Evolutionary conservation across 371 early-diverging fungal species (phyloP), one percentile per base, ranked within the genome.

Genomic region (Rhizopus sp.): DNA sequence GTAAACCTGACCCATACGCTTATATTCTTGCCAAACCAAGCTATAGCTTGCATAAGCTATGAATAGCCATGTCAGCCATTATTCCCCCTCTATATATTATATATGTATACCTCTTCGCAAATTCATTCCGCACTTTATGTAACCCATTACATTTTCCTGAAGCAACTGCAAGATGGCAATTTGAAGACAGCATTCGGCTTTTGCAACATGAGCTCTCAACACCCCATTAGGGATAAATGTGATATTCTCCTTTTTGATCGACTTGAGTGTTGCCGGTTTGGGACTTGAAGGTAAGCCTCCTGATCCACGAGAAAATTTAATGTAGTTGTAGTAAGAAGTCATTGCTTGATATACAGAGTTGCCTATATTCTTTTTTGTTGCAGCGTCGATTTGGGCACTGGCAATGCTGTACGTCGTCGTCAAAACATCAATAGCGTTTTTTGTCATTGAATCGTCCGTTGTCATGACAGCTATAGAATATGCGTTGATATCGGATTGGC

Each of bases 81-180:
- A 15, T 40, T 45, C 13, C 42, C 10, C 15, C n/a, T 33, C 16
- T 33, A 7, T 46, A 44, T 50, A n/a, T n/a, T n/a, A n/a, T n/a
- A 23, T 34, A 7, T 48, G 29, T 38, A 1, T 77, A 86, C 86
- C 86, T 75, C 81, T 74, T 53, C 85, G 69, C 37, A 87, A 56
- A 57, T 85, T 87, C 48, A 87, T 53, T 29, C 83, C 87, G 33
- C 82, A 84, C 62, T 85, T 87, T 42, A 85, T 75, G 56, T 85
- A 87, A 16, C 84, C 80, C 60, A 84, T 73, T 0, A 81, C 73
- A 50, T 69, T 83, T 49, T 85, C 87, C 50, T 84, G 85, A 12
- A 83, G 60, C 50, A 87, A 55, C 45, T 85, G 75, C 46, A 85
- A 71, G 44, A 85, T 73, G 30, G 87, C 82, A 5, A 80, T 87